phyloP scores from a whole-genome alignment of 139 green algal species.

The Diplosphaera chodatii region DNA sequence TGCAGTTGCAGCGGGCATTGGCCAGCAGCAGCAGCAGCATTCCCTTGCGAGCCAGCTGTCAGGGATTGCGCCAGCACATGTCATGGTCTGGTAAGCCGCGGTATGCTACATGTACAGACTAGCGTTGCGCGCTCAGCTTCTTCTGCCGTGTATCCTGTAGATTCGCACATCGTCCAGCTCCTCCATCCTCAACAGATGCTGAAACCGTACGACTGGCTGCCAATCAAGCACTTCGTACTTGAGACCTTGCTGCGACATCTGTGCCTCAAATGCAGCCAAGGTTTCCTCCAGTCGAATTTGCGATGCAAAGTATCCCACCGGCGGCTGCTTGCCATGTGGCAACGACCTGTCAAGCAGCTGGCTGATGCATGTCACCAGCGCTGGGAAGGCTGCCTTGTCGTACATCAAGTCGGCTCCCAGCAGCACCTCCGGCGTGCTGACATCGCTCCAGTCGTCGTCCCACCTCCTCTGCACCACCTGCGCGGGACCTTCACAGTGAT shows the following conservation, averaged over 20 bases:
- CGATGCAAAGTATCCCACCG: background rate
- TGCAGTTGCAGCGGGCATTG: background rate
- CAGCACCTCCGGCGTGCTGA: conserved; percentile 26
- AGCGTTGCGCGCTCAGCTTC: too few species aligned
- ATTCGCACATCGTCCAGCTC: background rate
- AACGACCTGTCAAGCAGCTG: background rate
- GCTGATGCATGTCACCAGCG: background rate
- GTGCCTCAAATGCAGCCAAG: background rate
- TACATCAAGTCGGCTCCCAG: conserved; percentile 65
- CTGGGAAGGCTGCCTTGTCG: conserved; percentile 29
- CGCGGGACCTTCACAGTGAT: background rate
- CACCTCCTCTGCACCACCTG: background rate
- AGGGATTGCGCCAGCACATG: background rate
- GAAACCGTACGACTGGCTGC: background rate
- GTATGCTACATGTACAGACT: too few species aligned
- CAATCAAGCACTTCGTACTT: background rate
- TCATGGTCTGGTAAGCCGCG: background rate
- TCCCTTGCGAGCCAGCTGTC: background rate
- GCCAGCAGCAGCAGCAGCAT: background rate
- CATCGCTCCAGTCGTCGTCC: background rate
- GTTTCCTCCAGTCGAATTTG: background rate
- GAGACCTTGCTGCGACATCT: background rate
- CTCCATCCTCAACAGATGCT: background rate
- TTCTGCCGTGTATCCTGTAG: background rate
- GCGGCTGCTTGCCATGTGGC: too few species aligned